Evolutionary conservation across 805 yeast genomes (phyloP), one percentile per base, ranked within the genome.

Genomic region (Ogataea trehaloabstinens): DNA sequence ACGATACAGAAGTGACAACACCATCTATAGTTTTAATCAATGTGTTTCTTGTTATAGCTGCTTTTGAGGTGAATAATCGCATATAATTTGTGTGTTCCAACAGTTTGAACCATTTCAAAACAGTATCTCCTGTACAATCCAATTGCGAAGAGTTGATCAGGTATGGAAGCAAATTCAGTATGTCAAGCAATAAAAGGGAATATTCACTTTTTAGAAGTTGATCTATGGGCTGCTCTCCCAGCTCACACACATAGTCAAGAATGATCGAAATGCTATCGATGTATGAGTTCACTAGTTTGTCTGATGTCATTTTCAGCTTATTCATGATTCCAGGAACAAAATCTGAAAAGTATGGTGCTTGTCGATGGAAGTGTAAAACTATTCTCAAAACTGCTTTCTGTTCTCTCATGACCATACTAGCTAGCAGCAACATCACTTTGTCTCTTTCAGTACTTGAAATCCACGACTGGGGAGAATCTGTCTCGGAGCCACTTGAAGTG

Each of bases 41-140:
- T n/a, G 43, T 58, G 44, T 12, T 59, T 17, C 37, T 35, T 11
- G 34, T 32, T 8, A 59, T 44, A 16, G 49, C 50, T 32, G 63
- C 66, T 27, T 60, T 52, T 8, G 60, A 51, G 7, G 29, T 17
- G 13, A 45, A n/a, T 2, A 32, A 24, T 4, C 49, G 45, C 12
- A 58, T 38, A 34, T 49, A 60, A 5, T 36, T 37, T 2, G 58
- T 48, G 2, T 56, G 45, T 8, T 65, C 55, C 73, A 79, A 67
- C 8, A 79, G 56, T 5, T 61, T 49, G 49, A 82, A 81, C 93
- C 93, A 85, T 7, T 61, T 50, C 2, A 55, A 34, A 3, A 74
- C 69, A 2, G 70, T 64, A 1, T 51, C 34, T 2, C 51, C 53
- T 5, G 51, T 33, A 27, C 58, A 53, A 1, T 55, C 53, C 1